Evolutionary conservation across 75 land plant species (phyloP), one percentile per base, ranked within the genome.

Genomic region (Sequoiadendron giganteum): DNA sequence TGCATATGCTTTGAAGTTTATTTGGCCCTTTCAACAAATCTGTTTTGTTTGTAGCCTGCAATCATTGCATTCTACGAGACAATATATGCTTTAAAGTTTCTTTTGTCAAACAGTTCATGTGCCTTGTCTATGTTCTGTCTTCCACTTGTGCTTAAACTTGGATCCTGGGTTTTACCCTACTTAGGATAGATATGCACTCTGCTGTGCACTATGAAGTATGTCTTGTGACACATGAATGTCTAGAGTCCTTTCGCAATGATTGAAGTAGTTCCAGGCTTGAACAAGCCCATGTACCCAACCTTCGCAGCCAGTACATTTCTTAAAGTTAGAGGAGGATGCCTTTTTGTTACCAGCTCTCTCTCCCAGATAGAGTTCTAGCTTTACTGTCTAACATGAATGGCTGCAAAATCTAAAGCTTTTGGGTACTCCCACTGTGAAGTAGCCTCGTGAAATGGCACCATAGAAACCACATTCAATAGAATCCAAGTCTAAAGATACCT

Each of bases 261-360:
- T 95, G 90, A 98, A 98, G 86, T 95, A 95, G 79, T 94, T 95
- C 99, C 99, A 98, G 10, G 89, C 47, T 88, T 95, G 99, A 45
- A 98, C 99, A 73, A 98, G 96, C 48, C 94, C 97, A 30, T 88
- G 88, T 55, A 98, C 98, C 98, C 98, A 98, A 28, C 99, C 97
- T 79, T 96, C 99, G 92, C 97, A 98, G 39, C 95, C 95, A 75
- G 89, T 54, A 90, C 98, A 97, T 85, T 86, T 96, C 40, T 89
- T 91, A 30, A 87, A 84, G 86, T 89, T 86, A 34, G 88, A 47
- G 56, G 89, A 68, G 15, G 58, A 85, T 40, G 86, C 77, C 84
- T 55, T 88, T 42, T 30, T 43, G 72, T 82, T 87, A 68, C 55
- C 34, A 49, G 86, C 52, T 76, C 86, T 88, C 32, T 65, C 72